These are phyloP conservation scores for Chrysopogon serrulatus DNA, from an alignment of 176 grass and related monocot genomes.

Conservation along the genomic window DNA sequence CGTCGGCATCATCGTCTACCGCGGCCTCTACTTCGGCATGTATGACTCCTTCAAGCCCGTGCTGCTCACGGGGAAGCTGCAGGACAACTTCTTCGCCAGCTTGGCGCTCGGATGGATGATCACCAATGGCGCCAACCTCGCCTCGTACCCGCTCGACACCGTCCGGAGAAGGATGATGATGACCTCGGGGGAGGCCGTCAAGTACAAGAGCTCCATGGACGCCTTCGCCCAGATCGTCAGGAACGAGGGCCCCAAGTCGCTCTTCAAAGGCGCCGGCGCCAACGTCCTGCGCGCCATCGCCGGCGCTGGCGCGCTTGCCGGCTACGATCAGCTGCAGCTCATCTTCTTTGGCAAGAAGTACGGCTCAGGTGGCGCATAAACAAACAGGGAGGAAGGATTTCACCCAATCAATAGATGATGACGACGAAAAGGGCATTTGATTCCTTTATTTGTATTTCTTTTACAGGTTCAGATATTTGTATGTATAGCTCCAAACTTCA, in stretches of 20 bases:
- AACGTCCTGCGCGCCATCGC: constrained; percentile 31
- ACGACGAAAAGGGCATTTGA: not conserved
- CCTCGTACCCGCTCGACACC: constrained; percentile 13
- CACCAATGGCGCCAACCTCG: constrained; percentile 21
- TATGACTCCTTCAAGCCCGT: constrained; percentile 72
- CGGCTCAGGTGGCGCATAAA: constrained; percentile 40
- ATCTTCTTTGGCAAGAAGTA: constrained; percentile 63
- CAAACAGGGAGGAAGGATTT: not conserved
- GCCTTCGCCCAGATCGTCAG: constrained; percentile 21
- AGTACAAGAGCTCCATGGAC: constrained; percentile 26
- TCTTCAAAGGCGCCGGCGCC: constrained; percentile 30
- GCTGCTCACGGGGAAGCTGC: constrained; percentile 35
- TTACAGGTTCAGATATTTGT: not conserved
- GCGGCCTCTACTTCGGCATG: constrained; percentile 69
- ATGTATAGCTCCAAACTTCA: not conserved
- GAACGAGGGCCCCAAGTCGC: constrained; percentile 27
- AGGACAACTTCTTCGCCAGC: constrained; percentile 29
- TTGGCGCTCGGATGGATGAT: constrained; percentile 15
- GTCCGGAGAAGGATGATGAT: constrained; percentile 35
- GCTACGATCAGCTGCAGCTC: constrained; percentile 63
- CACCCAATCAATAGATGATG: not conserved
- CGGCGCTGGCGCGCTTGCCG: constrained; percentile 2
- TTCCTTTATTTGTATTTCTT: not conserved
- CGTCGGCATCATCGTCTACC: constrained; percentile 57
- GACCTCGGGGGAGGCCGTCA: constrained; percentile 26